Percentiles rank a stretch among this genome's conserved stretches.
Evolutionary conservation across 2,329 filamentous ascomycete species (phyloP).

Genomic region (Whalleya microplaca): DNA sequence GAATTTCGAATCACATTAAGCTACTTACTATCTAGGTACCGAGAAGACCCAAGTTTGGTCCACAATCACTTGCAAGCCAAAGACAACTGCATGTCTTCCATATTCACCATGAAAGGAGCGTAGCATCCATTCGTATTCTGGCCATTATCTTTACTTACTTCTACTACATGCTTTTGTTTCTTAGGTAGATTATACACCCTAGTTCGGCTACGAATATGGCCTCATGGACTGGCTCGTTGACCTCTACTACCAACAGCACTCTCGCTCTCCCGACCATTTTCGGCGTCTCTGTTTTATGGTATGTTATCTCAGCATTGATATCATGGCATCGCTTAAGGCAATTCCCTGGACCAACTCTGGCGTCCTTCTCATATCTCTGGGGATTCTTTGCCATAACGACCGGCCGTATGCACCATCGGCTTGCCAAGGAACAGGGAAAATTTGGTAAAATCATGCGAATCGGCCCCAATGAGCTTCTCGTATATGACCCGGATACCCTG

Average conservation of each 20-base stretch:
- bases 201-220: background rate
- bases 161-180: too few relatives aligned
- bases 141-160: background rate
- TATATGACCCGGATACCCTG: constrained; percentile 32
- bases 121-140: background rate
- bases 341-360: constrained; percentile 31
- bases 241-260: background rate
- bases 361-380: constrained; percentile 36
- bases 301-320: constrained; percentile 1
- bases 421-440: constrained; percentile 27
- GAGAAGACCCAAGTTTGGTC: background rate
- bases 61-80: background rate
- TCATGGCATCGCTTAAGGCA: constrained; percentile 33
- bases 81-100: background rate
- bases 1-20: background rate
- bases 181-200: background rate
- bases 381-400: constrained; percentile 23
- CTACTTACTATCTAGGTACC: background rate
- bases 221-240: background rate
- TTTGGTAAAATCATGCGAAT: constrained; percentile 36
- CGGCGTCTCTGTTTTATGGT: background rate
- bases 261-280: constrained; percentile 1
- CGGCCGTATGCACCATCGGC: constrained; percentile 23
- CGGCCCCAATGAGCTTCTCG: constrained; percentile 33
- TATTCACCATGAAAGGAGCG: background rate